A percentile compares a stretch with the other conserved stretches of the same genome.
phyloP scores from a whole-genome alignment of 306 rosid species.

The Hippophae tibetana region DNA sequence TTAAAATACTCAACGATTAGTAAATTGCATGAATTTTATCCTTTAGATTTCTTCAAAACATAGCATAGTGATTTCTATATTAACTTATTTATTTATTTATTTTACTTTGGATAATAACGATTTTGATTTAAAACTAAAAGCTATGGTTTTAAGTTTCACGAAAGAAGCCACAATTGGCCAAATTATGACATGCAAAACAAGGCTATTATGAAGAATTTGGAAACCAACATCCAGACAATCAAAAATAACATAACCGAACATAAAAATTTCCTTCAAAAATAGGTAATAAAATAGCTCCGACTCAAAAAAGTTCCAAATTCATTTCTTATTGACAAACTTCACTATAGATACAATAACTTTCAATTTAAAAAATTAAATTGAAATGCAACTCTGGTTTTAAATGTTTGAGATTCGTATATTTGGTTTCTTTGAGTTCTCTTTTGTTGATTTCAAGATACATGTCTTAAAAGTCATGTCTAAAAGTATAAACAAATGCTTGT shows the following conservation, averaged over 20 bases:
- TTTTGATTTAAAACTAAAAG: too few relatives aligned
- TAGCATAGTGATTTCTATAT: too few relatives aligned
- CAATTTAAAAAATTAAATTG: background rate
- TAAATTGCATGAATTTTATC: background rate
- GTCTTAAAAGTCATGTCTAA: background rate
- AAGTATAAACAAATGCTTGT: too few relatives aligned
- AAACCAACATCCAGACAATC: background rate
- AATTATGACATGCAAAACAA: slow-evolving; percentile 1
- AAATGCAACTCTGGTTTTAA: background rate
- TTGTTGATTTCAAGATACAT: background rate
- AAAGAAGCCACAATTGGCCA: background rate
- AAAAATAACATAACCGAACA: background rate
- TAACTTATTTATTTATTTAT: too few relatives aligned
- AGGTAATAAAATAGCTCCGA: background rate
- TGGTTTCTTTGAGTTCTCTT: background rate
- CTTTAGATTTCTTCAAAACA: background rate
- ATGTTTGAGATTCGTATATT: background rate
- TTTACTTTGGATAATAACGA: too few relatives aligned
- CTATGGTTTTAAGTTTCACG: background rate
- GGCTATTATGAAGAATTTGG: background rate
- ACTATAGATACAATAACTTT: background rate
- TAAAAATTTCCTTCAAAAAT: too few relatives aligned
- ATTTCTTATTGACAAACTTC: too few relatives aligned
- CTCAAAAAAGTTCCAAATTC: too few relatives aligned
- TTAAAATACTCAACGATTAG: background rate